Percentiles rank a stretch among this genome's conserved stretches.
Evolutionary conservation across 2,329 filamentous ascomycete genomes (phyloP).

Genomic region (Colletotrichum tabaci): DNA sequence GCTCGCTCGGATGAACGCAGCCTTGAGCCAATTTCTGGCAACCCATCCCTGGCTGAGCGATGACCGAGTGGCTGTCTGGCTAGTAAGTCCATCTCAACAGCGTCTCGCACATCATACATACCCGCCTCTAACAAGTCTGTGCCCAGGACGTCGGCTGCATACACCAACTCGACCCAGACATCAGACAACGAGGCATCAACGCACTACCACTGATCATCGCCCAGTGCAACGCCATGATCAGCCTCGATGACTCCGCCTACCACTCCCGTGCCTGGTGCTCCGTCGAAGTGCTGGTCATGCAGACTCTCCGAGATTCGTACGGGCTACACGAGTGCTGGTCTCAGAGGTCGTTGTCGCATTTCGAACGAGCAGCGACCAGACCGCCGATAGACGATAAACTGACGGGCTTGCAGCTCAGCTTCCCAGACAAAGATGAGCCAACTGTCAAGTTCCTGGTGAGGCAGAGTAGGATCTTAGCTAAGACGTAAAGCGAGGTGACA

Average conservation of each 20-base stretch:
- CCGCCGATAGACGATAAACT: too few species aligned
- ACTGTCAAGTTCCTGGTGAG: too few species aligned
- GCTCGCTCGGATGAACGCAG: conserved; percentile 50
- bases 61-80: conserved; percentile 48
- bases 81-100: conserved; percentile 25
- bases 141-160: conserved; percentile 53
- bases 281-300: conserved; percentile 52
- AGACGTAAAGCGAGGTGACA: too few species aligned
- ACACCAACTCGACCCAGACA: conserved; percentile 51
- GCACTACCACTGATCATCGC: conserved; percentile 54
- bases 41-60: conserved; percentile 45
- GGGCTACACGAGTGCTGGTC: conserved; percentile 50
- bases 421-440: too few species aligned
- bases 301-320: conserved; percentile 51
- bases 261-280: conserved; percentile 56
- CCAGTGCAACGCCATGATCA: conserved; percentile 58
- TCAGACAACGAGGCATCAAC: conserved; percentile 47
- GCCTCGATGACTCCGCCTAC: conserved; percentile 53
- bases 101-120: background rate
- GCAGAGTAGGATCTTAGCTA: too few species aligned
- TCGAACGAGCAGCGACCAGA: too few species aligned
- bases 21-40: conserved; percentile 48
- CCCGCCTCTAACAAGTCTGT: background rate
- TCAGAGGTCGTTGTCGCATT: too few species aligned
- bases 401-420: too few species aligned